These are phyloP conservation scores for Dimocarpus longan DNA, from an alignment of 345 rosid genomes.

Conservation along the genomic window DNA sequence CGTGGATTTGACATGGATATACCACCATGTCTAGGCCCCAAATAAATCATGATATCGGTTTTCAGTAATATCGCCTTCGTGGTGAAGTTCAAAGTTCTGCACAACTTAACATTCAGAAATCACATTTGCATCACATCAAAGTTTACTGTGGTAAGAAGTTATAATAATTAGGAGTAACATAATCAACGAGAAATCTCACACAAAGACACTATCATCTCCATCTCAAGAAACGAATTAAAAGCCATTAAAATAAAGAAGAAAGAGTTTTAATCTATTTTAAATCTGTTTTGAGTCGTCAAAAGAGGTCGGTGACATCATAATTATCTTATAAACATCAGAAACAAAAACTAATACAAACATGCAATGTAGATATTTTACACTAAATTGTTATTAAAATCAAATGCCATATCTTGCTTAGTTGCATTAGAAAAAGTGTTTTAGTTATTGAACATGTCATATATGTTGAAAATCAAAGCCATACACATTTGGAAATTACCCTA, in stretches of 20 bases:
- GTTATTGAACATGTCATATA: neutral
- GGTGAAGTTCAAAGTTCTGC: constrained; percentile 11
- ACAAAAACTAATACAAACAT: neutral
- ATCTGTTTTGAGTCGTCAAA: neutral
- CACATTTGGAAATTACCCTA: neutral
- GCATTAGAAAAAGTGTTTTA: neutral
- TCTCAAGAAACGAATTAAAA: neutral
- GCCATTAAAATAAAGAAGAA: neutral
- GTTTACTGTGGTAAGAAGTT: neutral
- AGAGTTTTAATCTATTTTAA: neutral
- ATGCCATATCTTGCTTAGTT: neutral
- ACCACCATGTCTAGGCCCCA: neutral
- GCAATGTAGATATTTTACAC: neutral
- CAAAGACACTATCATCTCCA: neutral
- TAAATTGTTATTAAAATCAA: neutral
- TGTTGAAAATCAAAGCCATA: neutral
- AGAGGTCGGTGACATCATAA: neutral
- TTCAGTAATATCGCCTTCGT: neutral
- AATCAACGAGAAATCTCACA: neutral
- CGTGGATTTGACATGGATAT: neutral
- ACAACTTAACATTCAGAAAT: neutral
- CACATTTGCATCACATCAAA: neutral
- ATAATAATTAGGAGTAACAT: no score
- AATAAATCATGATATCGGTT: neutral
- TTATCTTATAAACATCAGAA: neutral